Base-by-base conservation (phyloP, 352 stramenopile genomes). In the Thalassiosira exigua region DNA sequence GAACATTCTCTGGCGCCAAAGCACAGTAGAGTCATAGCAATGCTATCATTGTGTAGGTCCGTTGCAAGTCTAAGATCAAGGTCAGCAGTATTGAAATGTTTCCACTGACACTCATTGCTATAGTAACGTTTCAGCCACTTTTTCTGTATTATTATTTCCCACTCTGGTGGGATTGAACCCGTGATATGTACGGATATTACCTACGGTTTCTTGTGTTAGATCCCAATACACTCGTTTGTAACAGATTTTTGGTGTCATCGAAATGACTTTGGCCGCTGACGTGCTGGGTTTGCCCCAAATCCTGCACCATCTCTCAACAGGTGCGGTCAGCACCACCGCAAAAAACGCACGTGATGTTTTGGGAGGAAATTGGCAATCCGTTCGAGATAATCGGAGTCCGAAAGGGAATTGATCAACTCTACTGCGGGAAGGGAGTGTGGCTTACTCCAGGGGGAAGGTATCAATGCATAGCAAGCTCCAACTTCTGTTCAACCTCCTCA, bases 11-110 rank as follows among this genome's bases (percentile, higher is more conserved):
- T 2, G 14, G 60, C 60, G 30, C 29, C 36, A 17, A 70, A 50
- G 60, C 44, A 70, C 4, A 32, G 12, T 21, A 70, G 29, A 21
- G 59, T 19, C 17, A 17, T 29, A 29, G 3, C 60, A 19, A 70
- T 4, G 14, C 59, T 46, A 52, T 48, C 60, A 54, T 70, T 46
- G 19, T 42, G 57, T 19, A 70, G 19, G n/a, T 29, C 59, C 26
- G 3, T 39, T 11, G 14, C 24, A n/a, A 44, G 36, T 32, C 12
- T 14, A 17, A 59, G 33, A 1, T 46, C 11, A 48, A 58, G 11
- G 19, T 59, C 60, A 5, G 12, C 41, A 29, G 59, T 59, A 33
- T 70, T 46, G 22, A 70, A n/a, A 0, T n/a, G 44, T 19, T 26
- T 19, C 60, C 60, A 54, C 42, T 33, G 21, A 46, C 7, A 17